A percentile compares a stretch with the other conserved stretches of the same genome.
These are phyloP conservation scores for Beauveria sp. DNA, from an alignment of 2,329 filamentous ascomycete genomes.

Conservation along the genomic window DNA sequence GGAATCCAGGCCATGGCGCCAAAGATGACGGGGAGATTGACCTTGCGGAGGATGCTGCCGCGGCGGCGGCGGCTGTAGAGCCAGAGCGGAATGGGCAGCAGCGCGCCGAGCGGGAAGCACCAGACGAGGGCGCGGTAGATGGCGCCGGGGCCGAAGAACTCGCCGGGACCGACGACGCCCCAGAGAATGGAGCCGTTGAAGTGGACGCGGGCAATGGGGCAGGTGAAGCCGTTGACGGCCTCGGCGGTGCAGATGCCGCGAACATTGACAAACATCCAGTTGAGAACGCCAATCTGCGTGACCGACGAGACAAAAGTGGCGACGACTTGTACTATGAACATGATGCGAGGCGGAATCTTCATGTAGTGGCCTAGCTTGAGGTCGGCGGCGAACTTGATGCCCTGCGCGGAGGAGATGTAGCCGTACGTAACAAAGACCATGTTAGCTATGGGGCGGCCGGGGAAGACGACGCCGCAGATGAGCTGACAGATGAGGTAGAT, in stretches of 20 bases:
- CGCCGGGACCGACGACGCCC: conserved; percentile 75
- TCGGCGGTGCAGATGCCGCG: conserved; percentile 67
- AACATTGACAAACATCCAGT: conserved; percentile 83
- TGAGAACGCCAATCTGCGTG: conserved; percentile 76
- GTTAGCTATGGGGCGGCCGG: conserved; percentile 78
- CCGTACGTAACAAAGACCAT: conserved; percentile 93
- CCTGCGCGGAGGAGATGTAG: conserved; percentile 82
- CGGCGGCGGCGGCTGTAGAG: conserved; percentile 54
- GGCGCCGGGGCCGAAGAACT: conserved; percentile 72
- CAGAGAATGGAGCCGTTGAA: conserved; percentile 87
- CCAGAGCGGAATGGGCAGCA: conserved; percentile 70
- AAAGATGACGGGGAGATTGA: conserved; percentile 77
- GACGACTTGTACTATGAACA: conserved; percentile 71
- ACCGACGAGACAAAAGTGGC: conserved; percentile 69
- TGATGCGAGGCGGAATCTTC: conserved; percentile 74
- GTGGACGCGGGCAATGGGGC: conserved; percentile 77
- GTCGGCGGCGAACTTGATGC: conserved; percentile 81
- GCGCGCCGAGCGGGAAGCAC: conserved; percentile 70
- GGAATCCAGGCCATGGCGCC: conserved; percentile 82
- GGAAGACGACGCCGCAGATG: conserved; percentile 74
- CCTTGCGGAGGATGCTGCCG: conserved; percentile 60
- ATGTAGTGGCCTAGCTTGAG: conserved; percentile 84
- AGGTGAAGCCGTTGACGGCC: conserved; percentile 82
- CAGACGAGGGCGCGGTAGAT: conserved; percentile 71
- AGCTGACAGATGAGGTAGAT: conserved; percentile 83